These are phyloP conservation scores for Viola pubescens DNA, from an alignment of 441 rosid genomes.

Conservation along the genomic window DNA sequence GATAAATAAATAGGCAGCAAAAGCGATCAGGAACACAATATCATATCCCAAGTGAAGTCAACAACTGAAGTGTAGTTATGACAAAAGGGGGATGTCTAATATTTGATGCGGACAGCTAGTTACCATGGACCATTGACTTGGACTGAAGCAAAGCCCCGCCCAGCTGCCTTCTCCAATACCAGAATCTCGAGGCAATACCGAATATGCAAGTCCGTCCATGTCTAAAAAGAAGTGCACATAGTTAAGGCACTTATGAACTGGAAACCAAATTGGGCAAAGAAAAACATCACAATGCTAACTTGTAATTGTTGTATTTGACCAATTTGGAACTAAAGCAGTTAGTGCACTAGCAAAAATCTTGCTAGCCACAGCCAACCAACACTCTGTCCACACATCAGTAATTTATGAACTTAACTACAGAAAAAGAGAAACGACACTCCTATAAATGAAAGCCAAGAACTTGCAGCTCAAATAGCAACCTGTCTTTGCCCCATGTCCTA, in stretches of 20 bases:
- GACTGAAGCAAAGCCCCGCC: slow-evolving; percentile 71
- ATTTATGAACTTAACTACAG: not conserved
- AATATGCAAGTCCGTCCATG: slow-evolving; percentile 43
- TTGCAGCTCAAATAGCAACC: no score
- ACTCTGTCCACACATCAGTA: not conserved
- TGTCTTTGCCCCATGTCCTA: no score
- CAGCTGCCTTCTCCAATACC: slow-evolving; percentile 72
- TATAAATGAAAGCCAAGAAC: no score
- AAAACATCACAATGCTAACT: slow-evolving; percentile 5
- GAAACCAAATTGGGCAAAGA: slow-evolving; percentile 1
- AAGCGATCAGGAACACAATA: no score
- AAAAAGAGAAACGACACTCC: not conserved
- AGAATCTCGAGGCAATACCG: slow-evolving; percentile 51
- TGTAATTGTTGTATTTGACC: not conserved
- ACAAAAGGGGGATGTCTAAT: no score
- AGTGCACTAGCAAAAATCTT: not conserved
- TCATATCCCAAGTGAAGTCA: no score
- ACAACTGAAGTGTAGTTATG: no score
- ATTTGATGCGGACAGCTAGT: no score
- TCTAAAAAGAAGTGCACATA: slow-evolving; percentile 30
- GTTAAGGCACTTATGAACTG: slow-evolving; percentile 8
- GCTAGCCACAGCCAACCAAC: not conserved
- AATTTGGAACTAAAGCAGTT: not conserved
- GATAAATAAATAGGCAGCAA: no score
- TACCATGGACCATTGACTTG: slow-evolving; percentile 57